Conservation (phyloP, 495 filamentous ascomycete genomes). For the Neurospora sp. region DNA sequence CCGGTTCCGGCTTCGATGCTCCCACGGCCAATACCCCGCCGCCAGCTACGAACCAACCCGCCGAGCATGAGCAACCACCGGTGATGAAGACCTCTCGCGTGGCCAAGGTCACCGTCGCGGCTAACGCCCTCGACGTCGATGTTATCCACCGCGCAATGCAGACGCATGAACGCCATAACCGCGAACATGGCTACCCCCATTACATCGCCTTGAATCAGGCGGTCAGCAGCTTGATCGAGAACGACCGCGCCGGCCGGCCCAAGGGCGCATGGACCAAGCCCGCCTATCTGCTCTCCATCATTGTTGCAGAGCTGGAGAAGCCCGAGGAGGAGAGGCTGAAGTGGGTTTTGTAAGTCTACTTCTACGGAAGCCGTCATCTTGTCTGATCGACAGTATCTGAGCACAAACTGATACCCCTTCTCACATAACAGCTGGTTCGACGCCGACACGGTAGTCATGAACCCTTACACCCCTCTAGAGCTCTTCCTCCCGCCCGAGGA, state of each 20-base stretch:
- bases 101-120: conserved; percentile 17
- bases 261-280: conserved; percentile 36
- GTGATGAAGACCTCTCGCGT: conserved; percentile 3
- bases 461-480: conserved; percentile 41
- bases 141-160: conserved; percentile 15
- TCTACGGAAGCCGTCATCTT: not conserved
- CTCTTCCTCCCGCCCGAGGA: conserved; percentile 40
- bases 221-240: conserved; percentile 16
- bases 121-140: conserved; percentile 13
- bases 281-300: conserved; percentile 35
- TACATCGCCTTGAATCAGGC: conserved; percentile 13
- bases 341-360: conserved; percentile 38
- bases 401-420: not conserved
- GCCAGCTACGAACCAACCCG: not conserved
- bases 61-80: not conserved
- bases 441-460: conserved; percentile 42
- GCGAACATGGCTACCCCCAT: conserved; percentile 14
- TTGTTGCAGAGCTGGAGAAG: conserved; percentile 41
- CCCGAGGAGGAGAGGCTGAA: conserved; percentile 35
- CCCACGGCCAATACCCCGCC: not conserved
- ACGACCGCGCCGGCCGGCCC: conserved; percentile 10
- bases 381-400: not conserved
- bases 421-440: conserved; percentile 36
- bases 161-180: conserved; percentile 15
- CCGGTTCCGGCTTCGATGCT: not conserved